These are phyloP conservation scores for Russula sp. DNA, from an alignment of 768 basidiomycete genomes.

Conservation along the genomic window DNA sequence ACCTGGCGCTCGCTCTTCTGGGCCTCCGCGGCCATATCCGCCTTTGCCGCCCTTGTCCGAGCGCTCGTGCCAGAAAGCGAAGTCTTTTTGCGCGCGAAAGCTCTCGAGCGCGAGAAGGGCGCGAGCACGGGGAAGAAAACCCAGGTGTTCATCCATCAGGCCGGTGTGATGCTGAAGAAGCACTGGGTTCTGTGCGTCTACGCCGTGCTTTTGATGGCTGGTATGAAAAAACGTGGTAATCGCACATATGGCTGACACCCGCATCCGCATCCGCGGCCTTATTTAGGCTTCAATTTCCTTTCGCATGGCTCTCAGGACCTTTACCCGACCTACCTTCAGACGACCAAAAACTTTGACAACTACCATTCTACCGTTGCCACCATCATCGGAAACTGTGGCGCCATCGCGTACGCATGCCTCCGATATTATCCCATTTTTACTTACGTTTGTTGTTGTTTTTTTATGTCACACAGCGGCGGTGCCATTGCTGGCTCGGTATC, in stretches of 20 bases:
- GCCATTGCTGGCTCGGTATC: slow-evolving; percentile 33
- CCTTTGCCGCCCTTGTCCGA: slow-evolving; percentile 63
- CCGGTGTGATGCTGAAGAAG: slow-evolving; percentile 63
- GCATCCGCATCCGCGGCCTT: background rate
- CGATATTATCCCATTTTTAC: slow-evolving; percentile 14
- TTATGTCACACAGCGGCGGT: slow-evolving; percentile 28
- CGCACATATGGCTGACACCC: slow-evolving; percentile 5
- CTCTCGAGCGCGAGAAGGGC: slow-evolving; percentile 39
- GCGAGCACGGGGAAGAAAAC: slow-evolving; percentile 44
- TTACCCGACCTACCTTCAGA: slow-evolving; percentile 36
- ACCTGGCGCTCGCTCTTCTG: slow-evolving; percentile 80
- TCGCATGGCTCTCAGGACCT: slow-evolving; percentile 43
- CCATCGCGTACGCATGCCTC: slow-evolving; percentile 23
- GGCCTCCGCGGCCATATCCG: slow-evolving; percentile 64
- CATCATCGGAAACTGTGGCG: slow-evolving; percentile 36
- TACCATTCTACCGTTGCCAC: slow-evolving; percentile 35
- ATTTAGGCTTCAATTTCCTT: slow-evolving; percentile 46
- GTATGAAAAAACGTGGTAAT: slow-evolving; percentile 22
- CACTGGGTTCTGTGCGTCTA: slow-evolving; percentile 87
- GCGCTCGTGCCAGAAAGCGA: slow-evolving; percentile 70
- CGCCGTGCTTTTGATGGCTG: slow-evolving; percentile 77
- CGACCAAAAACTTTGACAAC: slow-evolving; percentile 30
- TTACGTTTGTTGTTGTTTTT: background rate
- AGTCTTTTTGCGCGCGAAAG: slow-evolving; percentile 61
- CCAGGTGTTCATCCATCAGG: slow-evolving; percentile 63